Evolutionary conservation across 495 filamentous ascomycete species (phyloP).

Genomic region (Aspergillus sclerotiicarbonarius): DNA sequence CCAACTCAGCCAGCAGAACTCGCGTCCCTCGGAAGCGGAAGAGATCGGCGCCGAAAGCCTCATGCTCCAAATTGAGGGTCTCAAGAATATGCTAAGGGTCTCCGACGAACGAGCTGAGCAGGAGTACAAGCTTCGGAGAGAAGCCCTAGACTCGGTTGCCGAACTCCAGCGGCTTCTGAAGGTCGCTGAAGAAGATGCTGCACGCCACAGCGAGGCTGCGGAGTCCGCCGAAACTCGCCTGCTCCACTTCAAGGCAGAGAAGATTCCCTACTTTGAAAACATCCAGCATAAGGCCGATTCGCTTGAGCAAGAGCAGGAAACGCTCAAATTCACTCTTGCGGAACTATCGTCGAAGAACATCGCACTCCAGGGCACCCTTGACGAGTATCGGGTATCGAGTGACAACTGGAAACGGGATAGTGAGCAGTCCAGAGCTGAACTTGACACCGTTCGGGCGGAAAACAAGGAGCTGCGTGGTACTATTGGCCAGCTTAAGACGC

Average conservation of each 20-base stretch:
- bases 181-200: slow-evolving; percentile 69
- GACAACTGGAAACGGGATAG: slow-evolving; percentile 52
- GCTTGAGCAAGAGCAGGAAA: slow-evolving; percentile 62
- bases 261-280: slow-evolving; percentile 48
- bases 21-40: slow-evolving; percentile 41
- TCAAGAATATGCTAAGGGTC: slow-evolving; percentile 53
- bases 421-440: slow-evolving; percentile 44
- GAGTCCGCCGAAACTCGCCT: slow-evolving; percentile 62
- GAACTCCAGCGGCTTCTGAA: slow-evolving; percentile 69
- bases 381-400: slow-evolving; percentile 60
- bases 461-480: slow-evolving; percentile 61
- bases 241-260: slow-evolving; percentile 52
- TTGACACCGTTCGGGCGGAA: slow-evolving; percentile 53
- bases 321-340: slow-evolving; percentile 61
- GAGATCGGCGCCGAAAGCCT: slow-evolving; percentile 49
- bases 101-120: slow-evolving; percentile 52
- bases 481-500: slow-evolving; percentile 64
- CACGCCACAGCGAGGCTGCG: slow-evolving; percentile 64
- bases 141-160: slow-evolving; percentile 68
- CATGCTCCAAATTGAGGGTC: slow-evolving; percentile 52
- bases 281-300: slow-evolving; percentile 58
- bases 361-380: slow-evolving; percentile 55
- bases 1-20: slow-evolving; percentile 34
- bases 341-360: slow-evolving; percentile 60
- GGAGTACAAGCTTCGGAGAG: slow-evolving; percentile 63